Evolutionary conservation across 352 stramenopile genomes (phyloP).

Genomic region (Globisporangium nunn): DNA sequence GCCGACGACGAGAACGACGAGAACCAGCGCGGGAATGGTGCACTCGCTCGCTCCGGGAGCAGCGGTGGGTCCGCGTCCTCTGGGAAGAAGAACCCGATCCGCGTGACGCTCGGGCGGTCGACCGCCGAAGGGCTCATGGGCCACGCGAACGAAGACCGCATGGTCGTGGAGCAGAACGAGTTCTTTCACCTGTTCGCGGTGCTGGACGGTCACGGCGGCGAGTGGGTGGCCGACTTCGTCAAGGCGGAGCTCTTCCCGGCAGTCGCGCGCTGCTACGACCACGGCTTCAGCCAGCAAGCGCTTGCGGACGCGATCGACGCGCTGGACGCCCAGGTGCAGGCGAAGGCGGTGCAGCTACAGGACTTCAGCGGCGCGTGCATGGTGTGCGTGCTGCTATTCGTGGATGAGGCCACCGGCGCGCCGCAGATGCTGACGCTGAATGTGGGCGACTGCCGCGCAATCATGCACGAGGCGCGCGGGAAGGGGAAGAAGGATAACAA

Average conservation of each 20-base stretch:
- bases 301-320: constrained; percentile 35
- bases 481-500: constrained; percentile 17
- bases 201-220: constrained; percentile 69
- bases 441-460: constrained; percentile 63
- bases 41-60: not conserved
- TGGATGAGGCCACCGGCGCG: constrained; percentile 22
- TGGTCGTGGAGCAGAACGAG: constrained; percentile 38
- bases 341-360: constrained; percentile 21
- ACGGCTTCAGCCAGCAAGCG: constrained; percentile 22
- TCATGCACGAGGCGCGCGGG: constrained; percentile 29
- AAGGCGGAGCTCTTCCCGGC: constrained; percentile 35
- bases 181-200: constrained; percentile 62
- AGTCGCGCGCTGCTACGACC: constrained; percentile 35
- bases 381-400: constrained; percentile 44
- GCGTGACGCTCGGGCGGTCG: constrained; percentile 31
- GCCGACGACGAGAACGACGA: constrained; percentile 7
- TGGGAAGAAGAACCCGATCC: constrained; percentile 24
- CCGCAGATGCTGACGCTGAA: constrained; percentile 59
- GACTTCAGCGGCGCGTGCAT: constrained; percentile 69
- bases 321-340: constrained; percentile 40
- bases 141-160: constrained; percentile 65
- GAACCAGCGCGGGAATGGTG: constrained; percentile 5
- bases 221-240: constrained; percentile 49
- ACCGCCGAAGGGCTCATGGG: constrained; percentile 43
- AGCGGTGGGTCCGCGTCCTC: not conserved